A percentile compares a stretch with the other conserved stretches of the same genome.
phyloP scores from a whole-genome alignment of 2,329 filamentous ascomycete species.

The Trichoderma koningii region DNA sequence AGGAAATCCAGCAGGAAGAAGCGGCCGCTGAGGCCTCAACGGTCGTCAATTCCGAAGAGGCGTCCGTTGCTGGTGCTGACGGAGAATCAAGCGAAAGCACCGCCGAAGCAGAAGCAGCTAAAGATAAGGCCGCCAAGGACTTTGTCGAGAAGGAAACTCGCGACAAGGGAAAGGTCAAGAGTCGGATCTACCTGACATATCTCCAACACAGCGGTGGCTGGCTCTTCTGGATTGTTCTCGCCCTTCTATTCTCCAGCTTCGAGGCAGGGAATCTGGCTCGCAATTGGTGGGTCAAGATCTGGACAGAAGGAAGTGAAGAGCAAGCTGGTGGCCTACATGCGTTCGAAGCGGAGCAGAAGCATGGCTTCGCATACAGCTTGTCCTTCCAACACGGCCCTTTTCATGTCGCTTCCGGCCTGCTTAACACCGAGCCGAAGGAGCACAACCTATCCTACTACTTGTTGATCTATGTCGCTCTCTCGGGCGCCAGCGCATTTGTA shows the following conservation, averaged over 20 bases:
- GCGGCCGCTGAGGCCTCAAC: conserved; percentile 48
- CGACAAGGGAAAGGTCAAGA: conserved; percentile 69
- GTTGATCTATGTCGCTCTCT: conserved; percentile 65
- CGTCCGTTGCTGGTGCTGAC: conserved; percentile 46
- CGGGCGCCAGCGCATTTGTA: conserved; percentile 57
- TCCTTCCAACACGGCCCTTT: conserved; percentile 51
- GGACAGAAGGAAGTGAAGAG: conserved; percentile 49
- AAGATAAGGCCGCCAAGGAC: conserved; percentile 58
- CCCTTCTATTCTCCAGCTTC: conserved; percentile 56
- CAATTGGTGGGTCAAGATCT: conserved; percentile 66
- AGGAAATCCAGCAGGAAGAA: conserved; percentile 50
- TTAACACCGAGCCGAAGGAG: conserved; percentile 34
- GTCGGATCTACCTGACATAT: conserved; percentile 67
- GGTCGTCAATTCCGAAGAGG: conserved; percentile 58
- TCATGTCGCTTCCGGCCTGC: conserved; percentile 41
- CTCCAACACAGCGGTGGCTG: conserved; percentile 66
- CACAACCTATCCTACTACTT: conserved; percentile 64
- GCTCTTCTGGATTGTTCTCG: conserved; percentile 58
- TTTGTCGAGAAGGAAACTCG: conserved; percentile 77
- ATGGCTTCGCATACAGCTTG: conserved; percentile 48
- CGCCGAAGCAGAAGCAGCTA: conserved; percentile 49
- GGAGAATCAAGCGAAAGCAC: conserved; percentile 41
- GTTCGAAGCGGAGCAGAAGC: conserved; percentile 34
- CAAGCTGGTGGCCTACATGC: conserved; percentile 26
- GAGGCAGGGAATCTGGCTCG: conserved; percentile 60